phyloP scores from a whole-genome alignment of 225 moss, liverwort and hornwort species.

The Physcomitrium patens region DNA sequence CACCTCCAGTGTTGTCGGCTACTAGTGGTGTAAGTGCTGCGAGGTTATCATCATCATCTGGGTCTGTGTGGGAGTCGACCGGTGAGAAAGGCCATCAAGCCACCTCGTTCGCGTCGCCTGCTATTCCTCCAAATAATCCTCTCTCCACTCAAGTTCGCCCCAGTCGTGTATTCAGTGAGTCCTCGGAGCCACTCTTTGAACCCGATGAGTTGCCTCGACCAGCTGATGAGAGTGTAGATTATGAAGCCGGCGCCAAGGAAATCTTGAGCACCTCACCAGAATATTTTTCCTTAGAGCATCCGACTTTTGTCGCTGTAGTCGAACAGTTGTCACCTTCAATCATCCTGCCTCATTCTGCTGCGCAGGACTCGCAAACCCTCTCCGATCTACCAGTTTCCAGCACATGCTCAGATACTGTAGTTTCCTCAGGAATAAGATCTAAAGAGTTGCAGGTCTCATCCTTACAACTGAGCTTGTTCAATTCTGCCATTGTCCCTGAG shows the following conservation, averaged over 20 bases:
- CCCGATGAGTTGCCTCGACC: not conserved
- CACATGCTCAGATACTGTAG: too few relatives aligned
- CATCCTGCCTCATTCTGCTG: not conserved
- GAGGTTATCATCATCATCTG: constrained; percentile 10
- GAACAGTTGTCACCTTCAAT: not conserved
- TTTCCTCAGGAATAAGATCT: too few relatives aligned
- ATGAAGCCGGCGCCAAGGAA: not conserved
- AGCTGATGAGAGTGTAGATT: not conserved
- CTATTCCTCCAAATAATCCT: not conserved
- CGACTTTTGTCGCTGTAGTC: not conserved
- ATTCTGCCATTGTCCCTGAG: not conserved
- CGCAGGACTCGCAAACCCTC: not conserved
- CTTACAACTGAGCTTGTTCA: not conserved
- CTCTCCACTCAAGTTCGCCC: not conserved
- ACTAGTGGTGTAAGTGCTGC: too few relatives aligned
- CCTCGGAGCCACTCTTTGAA: not conserved
- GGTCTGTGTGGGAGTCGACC: not conserved
- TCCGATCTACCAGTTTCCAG: too few relatives aligned
- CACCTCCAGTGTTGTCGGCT: constrained; percentile 13
- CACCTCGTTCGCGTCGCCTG: not conserved
- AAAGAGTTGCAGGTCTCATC: too few relatives aligned
- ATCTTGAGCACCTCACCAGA: not conserved
- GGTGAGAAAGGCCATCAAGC: not conserved
- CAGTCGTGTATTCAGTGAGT: not conserved
- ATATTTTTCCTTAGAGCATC: not conserved